Evolutionary conservation across 2,329 filamentous ascomycete species (phyloP), one percentile per base, ranked within the genome.

Genomic region (Penicillium hordei): DNA sequence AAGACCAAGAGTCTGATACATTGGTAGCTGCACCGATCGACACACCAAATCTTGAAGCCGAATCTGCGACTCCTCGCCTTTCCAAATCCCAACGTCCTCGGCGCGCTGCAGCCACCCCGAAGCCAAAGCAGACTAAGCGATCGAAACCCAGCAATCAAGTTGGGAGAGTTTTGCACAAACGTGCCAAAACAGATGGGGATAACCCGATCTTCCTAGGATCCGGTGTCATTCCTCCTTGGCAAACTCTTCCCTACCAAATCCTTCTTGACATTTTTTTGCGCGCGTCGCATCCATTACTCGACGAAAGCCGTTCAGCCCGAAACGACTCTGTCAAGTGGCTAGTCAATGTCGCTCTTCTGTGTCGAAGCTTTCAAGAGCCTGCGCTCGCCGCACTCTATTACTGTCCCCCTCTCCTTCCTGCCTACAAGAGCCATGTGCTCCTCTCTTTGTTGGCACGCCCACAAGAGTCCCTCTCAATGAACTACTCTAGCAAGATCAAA

Each of bases 351-450:
- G 85, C 89, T 36, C 79, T 81, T 2, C 76, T 86, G 17, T 93
- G 88, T 64, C 83, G 80, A 50, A 72, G 80, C 2, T 91, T 93
- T 57, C 77, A 83, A 0, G 90, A 92, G 65, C 88, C 91, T 5
- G 89, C 89, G 1, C 74, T 94, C 50, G 86, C 86, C 5, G 87
- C 85, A 1, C 79, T 95, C 5, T 94, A 94, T 70, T 80, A 82
- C 46, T 84, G 80, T 5, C 90, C 90, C 9, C 86, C 86, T 1
- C 77, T 94, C 44, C 80, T 83, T 58, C 79, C 81, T 1, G 74
- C 79, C 36, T 72, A 75, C 34, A 80, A 82, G 60, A 77, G 78
- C 13, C 79, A 80, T 60, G 72, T 76, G 39, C 71, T 85, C 21
- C 67, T 83, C 17, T 68, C 78, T 27, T 75, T 87, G 36, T 79